phyloP scores from a whole-genome alignment of 768 basidiomycete genomes.

The Russula virescens region DNA sequence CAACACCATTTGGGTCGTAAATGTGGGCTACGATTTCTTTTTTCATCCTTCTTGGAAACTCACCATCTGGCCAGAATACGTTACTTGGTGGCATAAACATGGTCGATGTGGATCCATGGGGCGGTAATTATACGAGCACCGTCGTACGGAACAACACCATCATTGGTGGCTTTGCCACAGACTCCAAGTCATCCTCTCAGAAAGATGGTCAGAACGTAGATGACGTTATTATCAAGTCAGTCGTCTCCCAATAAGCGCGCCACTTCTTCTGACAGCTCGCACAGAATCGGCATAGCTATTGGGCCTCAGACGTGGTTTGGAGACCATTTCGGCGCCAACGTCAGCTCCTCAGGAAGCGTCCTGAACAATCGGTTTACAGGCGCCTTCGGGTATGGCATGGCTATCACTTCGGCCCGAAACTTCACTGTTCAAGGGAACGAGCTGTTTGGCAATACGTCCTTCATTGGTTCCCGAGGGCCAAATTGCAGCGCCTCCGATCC shows the following conservation, averaged over 20 bases:
- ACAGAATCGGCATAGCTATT: constrained; percentile 73
- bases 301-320: constrained; percentile 78
- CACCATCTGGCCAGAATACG: constrained; percentile 43
- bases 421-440: constrained; percentile 62
- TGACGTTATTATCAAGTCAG: constrained; percentile 67
- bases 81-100: constrained; percentile 73
- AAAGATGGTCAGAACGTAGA: constrained; percentile 50
- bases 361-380: constrained; percentile 53
- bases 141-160: constrained; percentile 64
- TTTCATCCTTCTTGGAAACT: neutral
- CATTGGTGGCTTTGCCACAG: constrained; percentile 61
- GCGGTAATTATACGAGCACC: constrained; percentile 59
- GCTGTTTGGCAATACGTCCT: constrained; percentile 64
- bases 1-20: constrained; percentile 69
- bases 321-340: constrained; percentile 47
- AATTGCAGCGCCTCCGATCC: constrained; percentile 50
- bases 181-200: constrained; percentile 35
- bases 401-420: constrained; percentile 53
- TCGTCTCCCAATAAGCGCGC: constrained; percentile 4
- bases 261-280: constrained; percentile 3
- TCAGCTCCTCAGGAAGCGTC: constrained; percentile 49
- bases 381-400: constrained; percentile 72
- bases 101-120: constrained; percentile 65
- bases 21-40: constrained; percentile 38
- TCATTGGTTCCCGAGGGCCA: constrained; percentile 62